Base-by-base conservation (phyloP, 2,329 filamentous ascomycete genomes). In the Nigrospora sphaerica region DNA sequence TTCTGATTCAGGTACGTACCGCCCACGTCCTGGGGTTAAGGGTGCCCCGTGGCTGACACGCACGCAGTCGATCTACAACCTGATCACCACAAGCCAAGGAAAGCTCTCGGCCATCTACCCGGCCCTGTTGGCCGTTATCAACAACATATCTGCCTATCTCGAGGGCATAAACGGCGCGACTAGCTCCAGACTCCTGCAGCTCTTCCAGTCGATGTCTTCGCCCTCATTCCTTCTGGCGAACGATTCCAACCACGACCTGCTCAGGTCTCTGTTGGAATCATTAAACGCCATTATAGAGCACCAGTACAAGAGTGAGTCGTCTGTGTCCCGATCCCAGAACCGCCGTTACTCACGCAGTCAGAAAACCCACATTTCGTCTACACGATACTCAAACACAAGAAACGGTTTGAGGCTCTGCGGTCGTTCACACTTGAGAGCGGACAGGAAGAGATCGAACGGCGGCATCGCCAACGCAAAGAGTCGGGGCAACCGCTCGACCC, bases 221-320 rank as follows among this genome's bases (percentile, higher is more conserved):
- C 92, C 93, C 0, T 89, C 87, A 32, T 98, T 97, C 62, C 71
- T 98, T 11, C 73, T 97, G 16, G 89, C 88, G 9, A 97, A 95
- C 57, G 93, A 98, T 48, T 86, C 80, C 34, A 98, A 98, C 54
- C 88, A 97, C 61, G 71, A 74, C 32, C 77, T 97, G 5, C 73
- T 98, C 7, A 78, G 82, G 42, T 91, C 90, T 0, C 68, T 97
- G 23, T 73, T 98, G 11, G 89, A 96, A 60, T 91, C 89, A 0
- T 83, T 97, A 59, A 95, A 93, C 61, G 81, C 88, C 2, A 86
- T 95, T 38, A 73, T 97, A 34, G 93, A 97, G 66, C 88, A 96
- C 62, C 85, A 95, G 59, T 93, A 88, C 60, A 75, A 73, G 42
- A 81, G 86, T 89, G 69, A 67, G 82, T 65, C 9, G 28, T 28